phyloP scores from a whole-genome alignment of 345 rosid species.

The Citrus inodora region DNA sequence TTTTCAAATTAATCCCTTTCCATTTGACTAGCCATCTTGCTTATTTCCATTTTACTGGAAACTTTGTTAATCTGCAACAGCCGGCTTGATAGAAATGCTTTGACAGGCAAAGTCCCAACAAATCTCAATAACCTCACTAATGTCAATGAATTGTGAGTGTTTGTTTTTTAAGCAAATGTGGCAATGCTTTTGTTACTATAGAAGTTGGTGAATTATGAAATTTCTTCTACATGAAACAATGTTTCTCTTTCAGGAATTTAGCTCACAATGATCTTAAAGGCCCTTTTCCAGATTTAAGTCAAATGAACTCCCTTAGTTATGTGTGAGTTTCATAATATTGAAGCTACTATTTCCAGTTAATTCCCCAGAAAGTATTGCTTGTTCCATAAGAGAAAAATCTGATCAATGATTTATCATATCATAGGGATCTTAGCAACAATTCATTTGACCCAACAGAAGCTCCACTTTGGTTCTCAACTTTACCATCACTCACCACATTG shows the following conservation, averaged over 20 bases:
- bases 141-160: conserved; percentile 68
- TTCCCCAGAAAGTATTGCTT: neutral
- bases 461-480: conserved; percentile 86
- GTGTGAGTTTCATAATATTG: conserved; percentile 44
- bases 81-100: conserved; percentile 88
- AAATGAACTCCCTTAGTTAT: conserved; percentile 65
- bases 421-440: conserved; percentile 92
- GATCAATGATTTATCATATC: neutral
- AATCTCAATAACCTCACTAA: conserved; percentile 74
- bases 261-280: conserved; percentile 78
- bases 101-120: conserved; percentile 59
- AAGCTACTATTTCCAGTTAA: neutral
- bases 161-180: neutral
- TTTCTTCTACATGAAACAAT: neutral
- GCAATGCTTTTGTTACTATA: neutral
- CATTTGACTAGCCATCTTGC: neutral
- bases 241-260: conserved; percentile 55
- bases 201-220: neutral
- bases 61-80: conserved; percentile 42
- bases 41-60: neutral
- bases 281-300: conserved; percentile 68
- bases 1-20: neutral
- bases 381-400: neutral
- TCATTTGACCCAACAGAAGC: conserved; percentile 59
- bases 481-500: conserved; percentile 83